Evolutionary conservation across 2,329 filamentous ascomycete species (phyloP).

Genomic region (Diaporthe destruens): DNA sequence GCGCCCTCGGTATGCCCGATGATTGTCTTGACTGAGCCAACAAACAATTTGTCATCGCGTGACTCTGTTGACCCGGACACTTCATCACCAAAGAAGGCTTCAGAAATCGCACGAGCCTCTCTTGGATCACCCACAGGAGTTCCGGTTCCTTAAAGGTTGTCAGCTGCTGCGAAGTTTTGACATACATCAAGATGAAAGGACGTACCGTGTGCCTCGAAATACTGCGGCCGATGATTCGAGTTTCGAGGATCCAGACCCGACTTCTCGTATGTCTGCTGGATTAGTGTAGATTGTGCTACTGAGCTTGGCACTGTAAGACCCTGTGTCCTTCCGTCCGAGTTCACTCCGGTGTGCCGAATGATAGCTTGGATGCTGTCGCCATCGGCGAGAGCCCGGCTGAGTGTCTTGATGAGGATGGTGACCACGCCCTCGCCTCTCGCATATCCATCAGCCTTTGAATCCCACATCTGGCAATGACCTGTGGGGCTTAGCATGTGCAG

Average conservation of each 20-base stretch:
- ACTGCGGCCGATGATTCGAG: slow-evolving; percentile 56
- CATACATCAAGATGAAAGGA: slow-evolving; percentile 37
- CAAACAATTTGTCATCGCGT: slow-evolving; percentile 48
- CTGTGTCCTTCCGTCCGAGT: slow-evolving; percentile 63
- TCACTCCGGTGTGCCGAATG: slow-evolving; percentile 61
- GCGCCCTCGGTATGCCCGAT: slow-evolving; percentile 64
- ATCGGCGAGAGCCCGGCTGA: slow-evolving; percentile 63
- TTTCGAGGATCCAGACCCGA: slow-evolving; percentile 55
- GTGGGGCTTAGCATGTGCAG: slow-evolving; percentile 60
- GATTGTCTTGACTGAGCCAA: slow-evolving; percentile 59
- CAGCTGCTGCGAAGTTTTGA: accelerated
- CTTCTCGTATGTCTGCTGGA: slow-evolving; percentile 57
- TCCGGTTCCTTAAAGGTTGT: slow-evolving; percentile 45
- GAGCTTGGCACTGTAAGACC: slow-evolving; percentile 68
- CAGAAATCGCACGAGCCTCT: slow-evolving; percentile 58
- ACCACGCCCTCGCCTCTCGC: slow-evolving; percentile 68
- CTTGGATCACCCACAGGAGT: slow-evolving; percentile 56
- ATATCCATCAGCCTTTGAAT: slow-evolving; percentile 66
- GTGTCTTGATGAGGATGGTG: slow-evolving; percentile 63
- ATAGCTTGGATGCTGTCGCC: slow-evolving; percentile 60
- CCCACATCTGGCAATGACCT: slow-evolving; percentile 62
- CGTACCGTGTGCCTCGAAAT: slow-evolving; percentile 60
- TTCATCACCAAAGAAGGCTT: slow-evolving; percentile 53
- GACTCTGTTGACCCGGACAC: too few species aligned
- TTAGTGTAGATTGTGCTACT: slow-evolving; percentile 58